A percentile compares a stretch with the other conserved stretches of the same genome.
Conservation (phyloP, 306 rosid species). For the Rosa multiflora region DNA sequence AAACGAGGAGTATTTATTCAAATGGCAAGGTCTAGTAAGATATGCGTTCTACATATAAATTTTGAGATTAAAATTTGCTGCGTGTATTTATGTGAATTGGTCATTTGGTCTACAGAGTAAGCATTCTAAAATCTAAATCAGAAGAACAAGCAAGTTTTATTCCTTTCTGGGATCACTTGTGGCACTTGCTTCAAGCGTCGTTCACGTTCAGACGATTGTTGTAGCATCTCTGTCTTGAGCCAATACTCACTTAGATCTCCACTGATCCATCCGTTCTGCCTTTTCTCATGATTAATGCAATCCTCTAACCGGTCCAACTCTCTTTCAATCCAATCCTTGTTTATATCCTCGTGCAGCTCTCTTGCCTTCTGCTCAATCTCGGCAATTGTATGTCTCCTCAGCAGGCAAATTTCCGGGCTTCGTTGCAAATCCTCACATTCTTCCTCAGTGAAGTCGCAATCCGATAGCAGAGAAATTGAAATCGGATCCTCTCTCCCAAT, state of each 20-base stretch:
- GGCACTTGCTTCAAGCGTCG: neutral
- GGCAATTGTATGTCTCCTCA: neutral
- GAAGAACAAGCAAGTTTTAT: neutral
- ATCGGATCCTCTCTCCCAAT: slow-evolving; percentile 31
- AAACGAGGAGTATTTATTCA: too few species aligned
- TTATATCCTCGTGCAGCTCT: neutral
- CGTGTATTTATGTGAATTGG: neutral
- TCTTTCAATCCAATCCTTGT: neutral
- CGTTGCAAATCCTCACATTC: neutral
- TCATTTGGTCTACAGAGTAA: neutral
- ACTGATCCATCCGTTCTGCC: neutral
- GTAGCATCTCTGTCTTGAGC: neutral
- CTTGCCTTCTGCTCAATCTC: neutral
- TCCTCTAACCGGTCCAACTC: neutral
- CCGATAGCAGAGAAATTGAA: slow-evolving; percentile 51
- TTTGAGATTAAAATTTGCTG: too few species aligned
- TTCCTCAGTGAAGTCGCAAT: slow-evolving; percentile 63
- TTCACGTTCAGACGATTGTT: neutral
- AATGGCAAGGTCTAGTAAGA: too few species aligned
- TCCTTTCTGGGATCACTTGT: neutral
- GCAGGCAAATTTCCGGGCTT: neutral
- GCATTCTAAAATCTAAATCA: neutral
- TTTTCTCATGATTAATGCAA: neutral
- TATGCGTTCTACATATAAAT: neutral
- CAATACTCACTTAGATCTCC: neutral